phyloP scores from a whole-genome alignment of 2,329 filamentous ascomycete genomes.

The Fusarium praegraminearum region DNA sequence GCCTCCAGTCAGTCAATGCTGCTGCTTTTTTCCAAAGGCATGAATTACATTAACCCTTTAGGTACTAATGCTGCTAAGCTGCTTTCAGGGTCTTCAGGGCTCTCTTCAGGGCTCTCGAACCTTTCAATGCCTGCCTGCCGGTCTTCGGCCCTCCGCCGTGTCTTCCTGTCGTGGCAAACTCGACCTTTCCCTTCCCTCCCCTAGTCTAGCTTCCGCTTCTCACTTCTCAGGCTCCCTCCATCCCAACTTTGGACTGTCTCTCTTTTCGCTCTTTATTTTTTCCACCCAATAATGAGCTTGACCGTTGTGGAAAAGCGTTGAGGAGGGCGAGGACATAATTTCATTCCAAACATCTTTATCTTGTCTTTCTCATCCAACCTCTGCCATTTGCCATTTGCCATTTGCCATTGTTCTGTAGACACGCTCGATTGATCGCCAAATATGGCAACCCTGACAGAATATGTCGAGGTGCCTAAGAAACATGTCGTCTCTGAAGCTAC shows the following conservation, averaged over 20 bases:
- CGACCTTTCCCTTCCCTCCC: not conserved
- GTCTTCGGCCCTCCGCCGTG: constrained; percentile 13
- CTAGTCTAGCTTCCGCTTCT: not conserved
- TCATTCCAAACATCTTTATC: not conserved
- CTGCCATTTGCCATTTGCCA: not conserved
- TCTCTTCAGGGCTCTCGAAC: not conserved
- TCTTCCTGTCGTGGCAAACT: not conserved
- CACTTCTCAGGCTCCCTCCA: not conserved
- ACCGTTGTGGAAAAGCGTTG: constrained; percentile 2
- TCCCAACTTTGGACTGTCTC: not conserved
- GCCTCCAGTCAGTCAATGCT: too few species aligned
- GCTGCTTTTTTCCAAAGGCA: not conserved
- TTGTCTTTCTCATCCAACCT: not conserved
- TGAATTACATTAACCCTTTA: not conserved
- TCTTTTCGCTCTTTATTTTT: not conserved
- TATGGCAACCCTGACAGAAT: constrained; percentile 11
- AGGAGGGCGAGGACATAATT: not conserved
- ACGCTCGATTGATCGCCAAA: not conserved
- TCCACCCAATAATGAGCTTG: constrained; percentile 1
- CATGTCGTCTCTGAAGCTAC: constrained; percentile 42
- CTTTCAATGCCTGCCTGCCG: constrained; percentile 1
- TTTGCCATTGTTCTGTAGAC: not conserved
- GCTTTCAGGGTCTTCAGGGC: not conserved
- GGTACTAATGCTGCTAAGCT: not conserved
- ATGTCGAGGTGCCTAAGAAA: constrained; percentile 19